Base-by-base conservation (phyloP, 73 alveolate species). In the Paramecium bursaria region DNA sequence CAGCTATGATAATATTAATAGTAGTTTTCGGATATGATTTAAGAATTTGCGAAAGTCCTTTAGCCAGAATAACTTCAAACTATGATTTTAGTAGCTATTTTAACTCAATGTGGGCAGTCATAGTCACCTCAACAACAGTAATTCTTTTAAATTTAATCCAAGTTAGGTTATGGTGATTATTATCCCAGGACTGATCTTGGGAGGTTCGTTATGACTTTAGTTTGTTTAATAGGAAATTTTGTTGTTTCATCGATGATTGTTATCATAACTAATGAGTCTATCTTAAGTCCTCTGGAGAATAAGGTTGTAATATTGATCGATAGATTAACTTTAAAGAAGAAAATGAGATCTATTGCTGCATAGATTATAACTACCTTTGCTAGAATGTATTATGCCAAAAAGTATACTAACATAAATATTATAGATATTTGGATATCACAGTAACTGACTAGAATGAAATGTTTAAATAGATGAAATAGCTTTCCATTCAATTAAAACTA, bases 161-260 rank as follows among this genome's bases (percentile, higher is more conserved):
- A 67, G 82, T 67, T 67, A 17, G 99, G 99, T 55, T 97, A 92
- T 91, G 99, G 99, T 25, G 99, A 97, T 90, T 94, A 85, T 80
- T 95, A 88, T 77, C 98, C 99, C 14, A 87, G 94, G 39, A 97
- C 99, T 23, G 94, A 92, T 61, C 75, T 95, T 47, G 99, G 99
- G 74, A 88, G 99, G 86, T 42, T 93, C 4, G 90, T 94, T 33
- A 91, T 95, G 47, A 80, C 95, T 49, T 49, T 94, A 29, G 97
- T 98, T 67, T 94, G 99, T 91, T 87, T 94, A 73, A 86, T 94
- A 92, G 99, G 99, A 17, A 93, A 91, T 54, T 95, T 97, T 75
- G 82, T 97, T 33, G 98, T 95, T 52, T 88, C 97, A 3, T 74
- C 95, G 88, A 92, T 93, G 90, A 93, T 95, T 85, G 95, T 92